A percentile compares a stretch with the other conserved stretches of the same genome.
These are phyloP conservation scores for Larix kaempferi DNA, from an alignment of 75 land plant genomes.

Conservation along the genomic window DNA sequence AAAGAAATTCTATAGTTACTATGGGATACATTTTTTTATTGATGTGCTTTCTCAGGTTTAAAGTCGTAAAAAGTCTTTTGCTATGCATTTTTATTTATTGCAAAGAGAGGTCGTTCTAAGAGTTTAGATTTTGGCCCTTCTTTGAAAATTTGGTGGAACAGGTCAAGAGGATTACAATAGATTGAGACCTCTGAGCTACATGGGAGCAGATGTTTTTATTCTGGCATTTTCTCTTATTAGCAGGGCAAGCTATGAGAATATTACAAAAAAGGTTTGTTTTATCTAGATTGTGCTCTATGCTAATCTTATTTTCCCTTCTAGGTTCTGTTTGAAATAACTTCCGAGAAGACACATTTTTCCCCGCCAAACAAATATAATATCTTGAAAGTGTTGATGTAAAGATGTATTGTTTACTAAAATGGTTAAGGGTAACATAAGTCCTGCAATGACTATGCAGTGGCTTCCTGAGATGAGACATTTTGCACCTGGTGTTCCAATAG, in stretches of 20 bases:
- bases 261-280: constrained; percentile 50
- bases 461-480: constrained; percentile 75
- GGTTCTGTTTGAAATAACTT: background rate
- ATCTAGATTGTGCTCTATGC: background rate
- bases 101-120: background rate
- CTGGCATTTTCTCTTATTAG: constrained; percentile 61
- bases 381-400: too few species aligned
- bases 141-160: constrained; percentile 9
- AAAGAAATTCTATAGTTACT: background rate
- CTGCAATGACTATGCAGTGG: constrained; percentile 37
- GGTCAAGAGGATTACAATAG: constrained; percentile 66
- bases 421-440: background rate
- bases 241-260: constrained; percentile 61
- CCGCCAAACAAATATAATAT: background rate
- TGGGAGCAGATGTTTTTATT: constrained; percentile 63
- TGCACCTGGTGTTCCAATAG: constrained; percentile 73
- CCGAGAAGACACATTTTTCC: background rate
- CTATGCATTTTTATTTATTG: background rate
- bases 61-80: background rate
- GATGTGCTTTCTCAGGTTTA: background rate
- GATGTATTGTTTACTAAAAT: background rate
- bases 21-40: too few species aligned
- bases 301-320: background rate
- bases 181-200: constrained; percentile 56
- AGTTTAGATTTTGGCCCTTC: background rate